Evolutionary conservation across 192 early-diverging fungal species (phyloP), one percentile per base, ranked within the genome.

Genomic region (Podila minutissima): DNA sequence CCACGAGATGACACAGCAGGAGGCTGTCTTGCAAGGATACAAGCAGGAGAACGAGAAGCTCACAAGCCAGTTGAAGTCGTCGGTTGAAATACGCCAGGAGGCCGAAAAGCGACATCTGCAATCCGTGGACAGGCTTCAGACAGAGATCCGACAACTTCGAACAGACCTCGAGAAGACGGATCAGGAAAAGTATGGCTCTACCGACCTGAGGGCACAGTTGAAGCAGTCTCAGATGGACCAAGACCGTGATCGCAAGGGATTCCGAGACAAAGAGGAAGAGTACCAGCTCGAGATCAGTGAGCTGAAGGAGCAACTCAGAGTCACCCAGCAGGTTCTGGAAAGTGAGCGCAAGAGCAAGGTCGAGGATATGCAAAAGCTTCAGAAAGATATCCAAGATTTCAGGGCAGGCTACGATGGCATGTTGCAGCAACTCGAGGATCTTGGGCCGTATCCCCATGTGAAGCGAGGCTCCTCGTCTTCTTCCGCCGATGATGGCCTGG

Each of bases 1-100:
- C 24, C 77, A 69, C 49, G 77, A 73, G 13, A 81, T 81, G 77
- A 81, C 77, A 3, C 77, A 81, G n/a, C 77, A 81, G 57, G 77
- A 81, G n/a, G 77, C 71, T 3, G 55, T 81, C 24, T 20, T 81
- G 17, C 49, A 81, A 35, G 77, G 77, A 60, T 81, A 81, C 71
- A 71, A 81, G 35, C 71, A 73, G 20, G 77, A 81, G 60, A 81
- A 81, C 31, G 77, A 81, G 32, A 81, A 72, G 57, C 28, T 81
- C 29, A 69, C 77, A 0, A 69, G 50, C 26, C 77, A 81, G 29
- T 66, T 81, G 13, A 81, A 81, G 48, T 81, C 77, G 2, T 81
- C 77, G 19, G 66, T 81, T 1, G 77, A 81, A 20, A 67, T 81
- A 29, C 77, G 77, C 17, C 77, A 73, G 31, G 77, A 81, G 29